phyloP scores from a whole-genome alignment of 768 basidiomycete genomes.

The Boletus vinaceobasis region DNA sequence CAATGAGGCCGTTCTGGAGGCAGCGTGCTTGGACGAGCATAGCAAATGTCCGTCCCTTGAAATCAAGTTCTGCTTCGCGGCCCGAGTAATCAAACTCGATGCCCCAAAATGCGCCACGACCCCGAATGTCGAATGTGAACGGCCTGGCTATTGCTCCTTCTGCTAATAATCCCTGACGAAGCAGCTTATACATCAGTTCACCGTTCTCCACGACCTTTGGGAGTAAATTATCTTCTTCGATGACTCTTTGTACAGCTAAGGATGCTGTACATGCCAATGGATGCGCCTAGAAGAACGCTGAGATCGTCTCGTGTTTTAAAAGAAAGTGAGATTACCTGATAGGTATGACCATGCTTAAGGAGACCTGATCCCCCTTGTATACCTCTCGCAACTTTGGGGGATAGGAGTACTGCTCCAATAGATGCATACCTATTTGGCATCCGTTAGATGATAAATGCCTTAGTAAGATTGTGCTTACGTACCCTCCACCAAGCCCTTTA shows the following conservation, averaged over 20 bases:
- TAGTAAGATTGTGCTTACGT: constrained; percentile 18
- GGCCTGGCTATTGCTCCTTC: constrained; percentile 59
- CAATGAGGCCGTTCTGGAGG: constrained; percentile 61
- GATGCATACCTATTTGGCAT: constrained; percentile 57
- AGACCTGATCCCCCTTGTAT: constrained; percentile 65
- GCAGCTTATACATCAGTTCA: constrained; percentile 53
- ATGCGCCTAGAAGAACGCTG: constrained; percentile 47
- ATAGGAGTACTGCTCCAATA: constrained; percentile 80
- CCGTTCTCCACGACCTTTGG: constrained; percentile 60
- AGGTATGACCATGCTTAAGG: constrained; percentile 85
- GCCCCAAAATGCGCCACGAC: constrained; percentile 80
- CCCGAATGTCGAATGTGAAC: constrained; percentile 76
- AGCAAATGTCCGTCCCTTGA: constrained; percentile 57
- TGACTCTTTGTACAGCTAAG: constrained; percentile 76
- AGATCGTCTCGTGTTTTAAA: neutral
- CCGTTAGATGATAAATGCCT: constrained; percentile 4
- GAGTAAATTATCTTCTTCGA: constrained; percentile 67
- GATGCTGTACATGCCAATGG: constrained; percentile 76
- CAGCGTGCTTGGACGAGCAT: constrained; percentile 68
- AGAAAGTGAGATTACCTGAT: constrained; percentile 48
- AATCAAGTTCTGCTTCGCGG: constrained; percentile 42
- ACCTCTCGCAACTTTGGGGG: constrained; percentile 64
- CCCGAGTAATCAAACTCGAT: constrained; percentile 74
- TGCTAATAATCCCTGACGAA: constrained; percentile 51
- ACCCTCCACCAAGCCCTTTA: constrained; percentile 90